Conservation (phyloP, 768 basidiomycete species). For the Xerocomellus intermedius region DNA sequence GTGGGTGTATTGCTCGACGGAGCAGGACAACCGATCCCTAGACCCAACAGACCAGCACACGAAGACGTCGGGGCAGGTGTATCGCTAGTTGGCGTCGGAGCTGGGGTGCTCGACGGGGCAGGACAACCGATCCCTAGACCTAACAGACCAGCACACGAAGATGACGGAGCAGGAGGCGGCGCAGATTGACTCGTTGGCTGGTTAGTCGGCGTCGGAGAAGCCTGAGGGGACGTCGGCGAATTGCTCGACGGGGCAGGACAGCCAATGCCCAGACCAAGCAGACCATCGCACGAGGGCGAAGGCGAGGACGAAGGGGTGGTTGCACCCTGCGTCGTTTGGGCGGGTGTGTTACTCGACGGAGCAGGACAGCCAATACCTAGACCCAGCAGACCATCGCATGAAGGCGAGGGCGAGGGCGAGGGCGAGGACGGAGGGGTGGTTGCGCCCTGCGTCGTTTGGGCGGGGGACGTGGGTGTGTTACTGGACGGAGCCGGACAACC, state of each 20-base stretch:
- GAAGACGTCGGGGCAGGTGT: neutral
- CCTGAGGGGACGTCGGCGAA: neutral
- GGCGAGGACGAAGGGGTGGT: neutral
- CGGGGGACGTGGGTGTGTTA: neutral
- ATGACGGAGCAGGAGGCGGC: too few species aligned
- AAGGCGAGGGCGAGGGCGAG: neutral
- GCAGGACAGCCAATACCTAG: neutral
- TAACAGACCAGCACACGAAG: constrained; percentile 6
- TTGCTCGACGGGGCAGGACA: neutral
- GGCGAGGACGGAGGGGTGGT: neutral
- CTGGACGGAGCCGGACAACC: too few species aligned
- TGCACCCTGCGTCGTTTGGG: neutral
- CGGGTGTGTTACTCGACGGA: neutral
- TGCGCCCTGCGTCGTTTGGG: neutral
- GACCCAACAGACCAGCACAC: constrained; percentile 11
- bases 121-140: constrained; percentile 16
- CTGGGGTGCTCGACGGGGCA: too few species aligned
- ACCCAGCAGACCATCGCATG: neutral
- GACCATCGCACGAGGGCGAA: neutral
- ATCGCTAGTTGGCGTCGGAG: too few species aligned
- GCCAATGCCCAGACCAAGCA: neutral
- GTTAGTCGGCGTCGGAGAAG: too few species aligned
- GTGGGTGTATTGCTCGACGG: constrained; percentile 3
- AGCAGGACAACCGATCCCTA: constrained; percentile 12
- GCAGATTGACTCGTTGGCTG: too few species aligned